Evolutionary conservation across 371 early-diverging fungal genomes (phyloP), one percentile per base, ranked within the genome.

Genomic region (Mucor ambiguus): DNA sequence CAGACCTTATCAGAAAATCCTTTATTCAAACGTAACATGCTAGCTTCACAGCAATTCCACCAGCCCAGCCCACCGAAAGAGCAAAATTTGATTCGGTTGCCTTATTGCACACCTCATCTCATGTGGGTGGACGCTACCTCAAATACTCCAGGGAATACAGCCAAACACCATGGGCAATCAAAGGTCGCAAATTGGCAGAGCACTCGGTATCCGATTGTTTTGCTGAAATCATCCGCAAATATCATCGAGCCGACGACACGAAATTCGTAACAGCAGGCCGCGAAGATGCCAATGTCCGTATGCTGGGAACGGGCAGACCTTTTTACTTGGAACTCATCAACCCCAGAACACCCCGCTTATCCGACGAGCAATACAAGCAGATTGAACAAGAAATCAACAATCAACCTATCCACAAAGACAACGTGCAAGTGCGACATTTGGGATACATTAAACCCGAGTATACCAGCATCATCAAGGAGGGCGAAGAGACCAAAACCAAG

Each of bases 261-360:
- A 94, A 93, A 61, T 94, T 99, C 76, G 86, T 90, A 4, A 87
- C 93, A 0, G 89, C 98, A 2, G 99, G 99, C 4, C 87, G 99
- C 41, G 99, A 99, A 73, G 99, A 99, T 81, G 92, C 93, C 16
- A 97, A 99, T 79, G 99, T 99, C 10, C 86, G 94, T 30, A 97
- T 97, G 96, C 77, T 98, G 29, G 97, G 96, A 33, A 79, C 80
- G 33, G 99, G 99, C 16, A 81, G 99, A 38, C 99, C 99, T 7
- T 98, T 98, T 77, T 93, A 95, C 64, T 70, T 95, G 22, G 95
- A 96, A 69, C 63, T 99, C 54, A 80, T 88, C 18, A 92, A 98
- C 63, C 98, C 99, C 12, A 79, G 85, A 11, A 74, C 60, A 59
- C 62, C 68, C 41, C 14, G 38, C 74, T 26, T 78, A 65, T 5